phyloP scores from a whole-genome alignment of 192 early-diverging fungal species.

The Backusella psychrophila region DNA sequence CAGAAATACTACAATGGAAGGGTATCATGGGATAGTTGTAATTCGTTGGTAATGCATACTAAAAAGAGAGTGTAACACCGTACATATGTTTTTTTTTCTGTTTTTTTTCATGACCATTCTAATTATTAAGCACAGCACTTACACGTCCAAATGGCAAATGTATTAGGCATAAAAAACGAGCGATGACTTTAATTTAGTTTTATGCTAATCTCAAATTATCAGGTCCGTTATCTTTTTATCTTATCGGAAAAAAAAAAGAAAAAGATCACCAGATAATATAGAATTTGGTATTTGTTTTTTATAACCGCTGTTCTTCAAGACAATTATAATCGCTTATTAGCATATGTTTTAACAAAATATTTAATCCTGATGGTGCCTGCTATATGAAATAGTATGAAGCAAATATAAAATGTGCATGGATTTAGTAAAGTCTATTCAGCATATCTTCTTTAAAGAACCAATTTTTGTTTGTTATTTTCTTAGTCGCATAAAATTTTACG shows the following conservation, averaged over 20 bases:
- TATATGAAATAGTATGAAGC: no score
- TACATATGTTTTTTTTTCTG: not conserved
- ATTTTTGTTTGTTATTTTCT: no score
- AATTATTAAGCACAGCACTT: not conserved
- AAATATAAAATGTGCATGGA: no score
- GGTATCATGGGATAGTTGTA: not conserved
- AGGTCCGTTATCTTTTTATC: not conserved
- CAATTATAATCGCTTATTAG: no score
- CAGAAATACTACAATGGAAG: not conserved
- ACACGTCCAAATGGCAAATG: not conserved
- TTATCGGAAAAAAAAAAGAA: not conserved
- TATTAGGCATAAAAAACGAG: not conserved
- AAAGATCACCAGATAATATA: not conserved
- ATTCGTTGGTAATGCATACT: not conserved
- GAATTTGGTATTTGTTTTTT: not conserved
- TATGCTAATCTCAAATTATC: not conserved
- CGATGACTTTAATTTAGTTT: not conserved
- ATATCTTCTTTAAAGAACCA: no score
- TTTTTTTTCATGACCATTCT: not conserved
- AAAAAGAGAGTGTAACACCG: not conserved
- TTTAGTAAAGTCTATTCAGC: no score
- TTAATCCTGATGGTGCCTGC: no score
- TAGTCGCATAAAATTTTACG: no score
- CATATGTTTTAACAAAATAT: no score
- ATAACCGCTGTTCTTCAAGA: not conserved